These are phyloP conservation scores for Moringa oleifera DNA, from an alignment of 345 rosid genomes.

Conservation along the genomic window DNA sequence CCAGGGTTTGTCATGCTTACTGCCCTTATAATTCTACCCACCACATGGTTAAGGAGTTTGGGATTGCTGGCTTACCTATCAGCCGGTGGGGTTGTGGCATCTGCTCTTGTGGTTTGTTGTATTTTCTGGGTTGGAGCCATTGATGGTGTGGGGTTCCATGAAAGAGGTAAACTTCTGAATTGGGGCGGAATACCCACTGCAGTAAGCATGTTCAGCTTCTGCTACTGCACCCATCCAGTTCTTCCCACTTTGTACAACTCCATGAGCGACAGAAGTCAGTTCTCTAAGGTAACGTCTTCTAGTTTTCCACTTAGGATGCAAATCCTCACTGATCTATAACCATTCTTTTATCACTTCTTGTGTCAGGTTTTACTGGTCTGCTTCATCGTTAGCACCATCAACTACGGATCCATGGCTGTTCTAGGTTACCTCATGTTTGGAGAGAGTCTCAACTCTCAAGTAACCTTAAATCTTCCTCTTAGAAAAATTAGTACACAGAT, in stretches of 20 bases:
- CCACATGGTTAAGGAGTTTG: constrained; percentile 65
- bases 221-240: constrained; percentile 62
- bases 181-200: constrained; percentile 52
- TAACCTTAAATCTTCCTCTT: constrained; percentile 58
- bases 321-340: no score
- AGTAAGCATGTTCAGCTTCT: constrained; percentile 46
- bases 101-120: constrained; percentile 37
- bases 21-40: constrained; percentile 48
- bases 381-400: constrained; percentile 42
- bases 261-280: constrained; percentile 61
- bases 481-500: constrained; percentile 37
- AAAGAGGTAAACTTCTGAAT: constrained; percentile 30
- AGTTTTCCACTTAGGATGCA: neutral
- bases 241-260: constrained; percentile 64
- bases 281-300: constrained; percentile 40
- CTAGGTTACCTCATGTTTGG: constrained; percentile 70
- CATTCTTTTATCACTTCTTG: neutral
- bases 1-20: constrained; percentile 48
- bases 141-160: constrained; percentile 54
- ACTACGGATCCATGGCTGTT: constrained; percentile 50
- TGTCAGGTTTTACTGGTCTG: constrained; percentile 52
- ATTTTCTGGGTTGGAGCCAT: constrained; percentile 52
- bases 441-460: constrained; percentile 48
- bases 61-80: constrained; percentile 59
- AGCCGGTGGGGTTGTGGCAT: constrained; percentile 58